Base-by-base conservation (phyloP, 2,329 filamentous ascomycete species). In the Pyrenochaeta sp. region DNA sequence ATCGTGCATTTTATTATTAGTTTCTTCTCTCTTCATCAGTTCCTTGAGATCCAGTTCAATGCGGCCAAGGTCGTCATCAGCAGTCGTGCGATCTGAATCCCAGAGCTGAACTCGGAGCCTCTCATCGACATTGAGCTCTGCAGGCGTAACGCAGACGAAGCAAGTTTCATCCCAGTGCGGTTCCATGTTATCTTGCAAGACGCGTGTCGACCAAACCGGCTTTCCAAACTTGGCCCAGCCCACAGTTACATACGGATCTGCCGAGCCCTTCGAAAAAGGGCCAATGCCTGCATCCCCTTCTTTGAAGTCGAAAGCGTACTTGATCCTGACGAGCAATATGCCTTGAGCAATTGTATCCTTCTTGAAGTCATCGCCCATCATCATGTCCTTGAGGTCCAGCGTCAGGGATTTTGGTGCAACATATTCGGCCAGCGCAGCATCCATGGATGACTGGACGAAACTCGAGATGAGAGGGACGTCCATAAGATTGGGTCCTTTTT, bases 171-270 rank as follows among this genome's bases (percentile, higher is more conserved):
- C 82, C 90, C 90, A 92, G 45, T 80, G 81, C 0, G 90, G 90
- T 30, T 90, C 80, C 80, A 91, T 88, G 46, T 91, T 87, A 0
- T 83, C 81, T 39, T 83, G 75, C 24, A 92, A 82, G 42, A 92
- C 84, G 48, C 90, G 84, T 0, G 90, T 92, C 51, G 83, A 89
- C 71, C 79, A 89, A 56, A 89, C 81, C 48, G 86, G 86, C 67
- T 90, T 90, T 51, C 90, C 89, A 71, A 92, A 92, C 71, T 92
- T 93, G 24, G 89, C 89, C 89, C 90, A 93, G 1, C 87, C 89
- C 7, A 91, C 87, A 1, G 87, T 88, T 15, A 91, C 85, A 62
- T 92, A 92, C 0, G 88, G 82, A 74, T 93, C 90, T 9, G 89
- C 87, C 5, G 86, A 86, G 8, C 88, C 89, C 27, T 80, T 71